phyloP scores from a whole-genome alignment of 305 asterid species.

The Rubia tinctorum region DNA sequence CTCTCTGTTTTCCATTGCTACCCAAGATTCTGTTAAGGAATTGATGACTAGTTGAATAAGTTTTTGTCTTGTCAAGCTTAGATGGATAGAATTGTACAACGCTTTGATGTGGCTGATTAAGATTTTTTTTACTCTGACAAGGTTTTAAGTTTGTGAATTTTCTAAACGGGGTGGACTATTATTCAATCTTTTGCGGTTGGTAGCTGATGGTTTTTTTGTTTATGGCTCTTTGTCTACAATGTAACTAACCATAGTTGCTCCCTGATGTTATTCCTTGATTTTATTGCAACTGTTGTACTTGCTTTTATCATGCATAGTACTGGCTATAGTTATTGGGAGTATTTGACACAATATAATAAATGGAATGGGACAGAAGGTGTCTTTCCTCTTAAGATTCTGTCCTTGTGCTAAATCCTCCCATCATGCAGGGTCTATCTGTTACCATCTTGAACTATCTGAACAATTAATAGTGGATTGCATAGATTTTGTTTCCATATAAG shows the following conservation, averaged over 20 bases:
- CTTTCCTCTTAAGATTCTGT: not conserved
- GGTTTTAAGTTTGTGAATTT: not conserved
- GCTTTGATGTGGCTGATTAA: not conserved
- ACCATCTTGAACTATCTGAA: not conserved
- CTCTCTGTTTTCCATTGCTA: not conserved
- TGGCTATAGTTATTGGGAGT: not conserved
- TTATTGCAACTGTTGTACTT: not conserved
- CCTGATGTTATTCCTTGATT: slow-evolving; percentile 2
- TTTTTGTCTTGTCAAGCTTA: not conserved
- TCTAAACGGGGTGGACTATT: not conserved
- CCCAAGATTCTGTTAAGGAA: not conserved
- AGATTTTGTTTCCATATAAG: not conserved
- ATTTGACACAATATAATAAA: not conserved
- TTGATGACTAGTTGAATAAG: not conserved
- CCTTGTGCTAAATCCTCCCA: not conserved
- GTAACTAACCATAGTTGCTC: not conserved
- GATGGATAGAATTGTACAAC: not conserved
- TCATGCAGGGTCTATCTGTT: not conserved
- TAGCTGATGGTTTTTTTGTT: not conserved
- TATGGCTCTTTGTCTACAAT: not conserved
- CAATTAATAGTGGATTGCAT: not conserved
- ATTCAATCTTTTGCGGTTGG: not conserved
- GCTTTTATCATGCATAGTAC: not conserved
- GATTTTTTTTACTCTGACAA: not conserved
- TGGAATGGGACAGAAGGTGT: not conserved